Conservation (phyloP, 83 land plant species). For the Diphasiastrum complanatum region DNA sequence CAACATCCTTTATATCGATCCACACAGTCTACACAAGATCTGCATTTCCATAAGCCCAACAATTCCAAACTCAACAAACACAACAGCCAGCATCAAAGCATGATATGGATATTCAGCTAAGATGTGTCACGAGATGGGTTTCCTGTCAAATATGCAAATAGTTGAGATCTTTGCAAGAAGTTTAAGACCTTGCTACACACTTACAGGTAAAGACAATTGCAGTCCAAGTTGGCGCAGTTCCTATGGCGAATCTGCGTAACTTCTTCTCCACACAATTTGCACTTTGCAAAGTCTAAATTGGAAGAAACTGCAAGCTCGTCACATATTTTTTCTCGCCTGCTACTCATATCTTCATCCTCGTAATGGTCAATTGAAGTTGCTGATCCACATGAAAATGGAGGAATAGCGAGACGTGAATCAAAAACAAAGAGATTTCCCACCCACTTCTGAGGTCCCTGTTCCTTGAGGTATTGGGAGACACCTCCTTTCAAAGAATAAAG, state of each 20-base stretch:
- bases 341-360: constrained; percentile 12
- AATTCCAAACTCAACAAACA: not conserved
- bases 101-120: not conserved
- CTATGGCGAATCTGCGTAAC: constrained; percentile 56
- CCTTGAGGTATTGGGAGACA: constrained; percentile 62
- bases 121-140: not conserved
- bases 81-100: not conserved
- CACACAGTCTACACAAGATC: constrained; percentile 50
- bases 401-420: constrained; percentile 74
- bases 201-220: constrained; percentile 78
- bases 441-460: constrained; percentile 62
- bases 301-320: constrained; percentile 1
- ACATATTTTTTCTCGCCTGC: not conserved
- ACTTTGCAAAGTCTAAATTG: constrained; percentile 38
- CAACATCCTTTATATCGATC: constrained; percentile 56
- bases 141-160: constrained; percentile 5
- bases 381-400: too few species aligned
- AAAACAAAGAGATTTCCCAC: constrained; percentile 80
- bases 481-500: constrained; percentile 76
- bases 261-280: constrained; percentile 53
- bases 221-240: constrained; percentile 87
- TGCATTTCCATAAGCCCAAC: constrained; percentile 20
- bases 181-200: constrained; percentile 16
- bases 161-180: too few species aligned
- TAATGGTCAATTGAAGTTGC: constrained; percentile 46